Evolutionary conservation across 1,139 yeast species (phyloP).

Genomic region (Geotrichum restrictum): DNA sequence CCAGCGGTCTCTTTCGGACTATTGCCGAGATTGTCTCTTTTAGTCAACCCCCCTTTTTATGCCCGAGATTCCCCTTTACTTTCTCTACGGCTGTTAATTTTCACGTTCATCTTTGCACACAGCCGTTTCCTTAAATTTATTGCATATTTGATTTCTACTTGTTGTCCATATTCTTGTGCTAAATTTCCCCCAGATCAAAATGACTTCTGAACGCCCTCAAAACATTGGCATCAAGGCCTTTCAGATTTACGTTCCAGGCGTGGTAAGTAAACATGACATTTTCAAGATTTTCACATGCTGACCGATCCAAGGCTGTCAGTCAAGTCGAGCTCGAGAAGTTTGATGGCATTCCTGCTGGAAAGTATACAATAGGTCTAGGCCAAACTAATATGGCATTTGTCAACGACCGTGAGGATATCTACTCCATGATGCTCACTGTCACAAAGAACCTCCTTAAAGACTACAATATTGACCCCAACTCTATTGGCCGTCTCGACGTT

Average conservation of each 20-base stretch:
- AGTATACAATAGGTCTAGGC: constrained; percentile 97
- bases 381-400: constrained; percentile 98
- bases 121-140: not conserved
- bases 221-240: constrained; percentile 96
- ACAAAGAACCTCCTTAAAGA: constrained; percentile 70
- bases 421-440: constrained; percentile 85
- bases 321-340: constrained; percentile 82
- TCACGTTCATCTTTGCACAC: not conserved
- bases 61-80: not conserved
- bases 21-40: not conserved
- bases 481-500: constrained; percentile 93
- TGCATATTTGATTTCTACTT: not conserved
- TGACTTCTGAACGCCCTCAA: constrained; percentile 48
- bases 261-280: constrained; percentile 34
- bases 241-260: constrained; percentile 82
- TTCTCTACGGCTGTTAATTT: not conserved
- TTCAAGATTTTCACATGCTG: not conserved
- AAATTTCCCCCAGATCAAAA: constrained; percentile 13
- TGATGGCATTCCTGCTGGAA: constrained; percentile 87
- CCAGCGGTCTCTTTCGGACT: too few relatives aligned
- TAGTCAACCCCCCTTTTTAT: not conserved
- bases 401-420: constrained; percentile 94
- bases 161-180: not conserved
- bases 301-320: constrained; percentile 56
- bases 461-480: constrained; percentile 73